phyloP scores from a whole-genome alignment of 805 yeast species.

The Kuraishia cidri region DNA sequence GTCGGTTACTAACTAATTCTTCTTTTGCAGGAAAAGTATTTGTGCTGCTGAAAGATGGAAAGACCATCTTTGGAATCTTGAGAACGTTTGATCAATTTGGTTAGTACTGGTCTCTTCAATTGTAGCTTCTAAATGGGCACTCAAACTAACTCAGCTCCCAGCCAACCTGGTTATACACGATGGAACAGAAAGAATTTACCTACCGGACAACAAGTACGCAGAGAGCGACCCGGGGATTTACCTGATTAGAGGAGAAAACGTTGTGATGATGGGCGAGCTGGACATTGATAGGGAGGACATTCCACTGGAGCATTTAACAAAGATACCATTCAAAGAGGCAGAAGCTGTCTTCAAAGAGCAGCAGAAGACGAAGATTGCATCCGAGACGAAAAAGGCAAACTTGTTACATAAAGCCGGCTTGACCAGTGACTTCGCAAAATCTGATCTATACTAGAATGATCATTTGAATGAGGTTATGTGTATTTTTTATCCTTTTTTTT shows the following conservation, averaged over 20 bases:
- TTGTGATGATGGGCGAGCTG: slow-evolving; percentile 87
- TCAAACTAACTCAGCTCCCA: too few relatives aligned
- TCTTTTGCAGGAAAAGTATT: slow-evolving; percentile 45
- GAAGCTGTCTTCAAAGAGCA: slow-evolving; percentile 23
- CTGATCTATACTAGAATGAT: too few relatives aligned
- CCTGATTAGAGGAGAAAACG: slow-evolving; percentile 93
- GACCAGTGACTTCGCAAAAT: slow-evolving; percentile 1
- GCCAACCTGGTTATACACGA: slow-evolving; percentile 91
- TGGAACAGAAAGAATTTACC: slow-evolving; percentile 76
- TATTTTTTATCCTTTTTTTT: too few relatives aligned
- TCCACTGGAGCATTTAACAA: slow-evolving; percentile 46
- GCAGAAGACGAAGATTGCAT: background rate
- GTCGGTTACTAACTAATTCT: background rate
- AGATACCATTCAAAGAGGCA: slow-evolving; percentile 55
- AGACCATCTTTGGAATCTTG: slow-evolving; percentile 78
- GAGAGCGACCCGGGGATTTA: slow-evolving; percentile 67
- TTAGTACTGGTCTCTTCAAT: too few relatives aligned
- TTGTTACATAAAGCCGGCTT: slow-evolving; percentile 1
- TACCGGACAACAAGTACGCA: slow-evolving; percentile 49
- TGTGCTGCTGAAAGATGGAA: slow-evolving; percentile 84
- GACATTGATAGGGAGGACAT: slow-evolving; percentile 82
- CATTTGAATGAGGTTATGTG: too few relatives aligned
- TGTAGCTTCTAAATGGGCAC: background rate
- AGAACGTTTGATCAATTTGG: slow-evolving; percentile 94
- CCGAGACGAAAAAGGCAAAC: background rate